phyloP scores from a whole-genome alignment of 2,329 filamentous ascomycete species.

The Chrysoporthe puriensis region DNA sequence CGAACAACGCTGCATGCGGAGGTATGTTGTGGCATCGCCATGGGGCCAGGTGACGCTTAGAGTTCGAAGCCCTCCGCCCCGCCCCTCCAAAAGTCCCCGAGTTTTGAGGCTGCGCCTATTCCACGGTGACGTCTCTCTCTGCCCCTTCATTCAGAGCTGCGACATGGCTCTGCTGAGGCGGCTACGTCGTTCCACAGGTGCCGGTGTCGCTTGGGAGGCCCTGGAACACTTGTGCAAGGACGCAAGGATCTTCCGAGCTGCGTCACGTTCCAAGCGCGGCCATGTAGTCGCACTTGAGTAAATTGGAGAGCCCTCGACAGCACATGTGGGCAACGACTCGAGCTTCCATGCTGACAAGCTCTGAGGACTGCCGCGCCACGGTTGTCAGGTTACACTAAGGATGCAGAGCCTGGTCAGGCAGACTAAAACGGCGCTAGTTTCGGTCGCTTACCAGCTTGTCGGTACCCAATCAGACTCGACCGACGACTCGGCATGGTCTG shows the following conservation, averaged over 20 bases:
- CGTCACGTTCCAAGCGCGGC: background rate
- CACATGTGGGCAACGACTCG: conserved; percentile 3
- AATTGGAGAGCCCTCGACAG: conserved; percentile 4
- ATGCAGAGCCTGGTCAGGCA: conserved; percentile 14
- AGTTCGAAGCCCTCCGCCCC: conserved; percentile 11
- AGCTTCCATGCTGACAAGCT: background rate
- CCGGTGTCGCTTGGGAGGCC: background rate
- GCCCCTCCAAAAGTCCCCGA: background rate
- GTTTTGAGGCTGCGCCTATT: background rate
- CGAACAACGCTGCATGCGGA: background rate
- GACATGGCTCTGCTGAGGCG: background rate
- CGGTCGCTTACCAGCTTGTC: conserved; percentile 19
- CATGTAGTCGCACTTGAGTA: background rate
- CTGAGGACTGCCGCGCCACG: background rate
- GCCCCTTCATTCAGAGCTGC: background rate
- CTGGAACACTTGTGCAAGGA: background rate
- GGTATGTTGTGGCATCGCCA: background rate
- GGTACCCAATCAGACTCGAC: conserved; percentile 22
- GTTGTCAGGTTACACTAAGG: background rate
- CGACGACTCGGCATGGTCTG: conserved; percentile 1
- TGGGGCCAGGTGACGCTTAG: background rate
- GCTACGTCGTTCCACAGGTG: background rate
- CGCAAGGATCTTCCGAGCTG: background rate
- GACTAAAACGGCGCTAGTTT: conserved; percentile 23
- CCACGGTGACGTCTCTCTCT: background rate